A percentile compares a stretch with the other conserved stretches of the same genome.
Evolutionary conservation across 441 rosid genomes (phyloP).

Genomic region (Corymbia citriodora): DNA sequence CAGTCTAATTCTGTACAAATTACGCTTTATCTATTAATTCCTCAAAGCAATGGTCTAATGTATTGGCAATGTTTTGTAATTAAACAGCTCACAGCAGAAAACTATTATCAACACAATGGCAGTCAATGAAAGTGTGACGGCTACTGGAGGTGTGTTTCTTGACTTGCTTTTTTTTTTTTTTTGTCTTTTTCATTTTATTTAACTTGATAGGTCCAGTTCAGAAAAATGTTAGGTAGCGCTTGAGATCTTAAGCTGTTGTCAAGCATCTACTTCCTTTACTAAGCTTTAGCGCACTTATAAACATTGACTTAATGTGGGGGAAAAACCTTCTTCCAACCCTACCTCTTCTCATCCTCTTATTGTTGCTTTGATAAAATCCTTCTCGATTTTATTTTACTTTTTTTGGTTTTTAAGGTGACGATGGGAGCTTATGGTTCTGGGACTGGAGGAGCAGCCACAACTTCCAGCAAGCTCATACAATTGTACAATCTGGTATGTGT

Average conservation of each 20-base stretch:
- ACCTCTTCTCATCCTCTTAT: background rate
- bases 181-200: background rate
- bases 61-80: background rate
- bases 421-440: conserved; percentile 99
- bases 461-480: conserved; percentile 93
- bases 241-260: background rate
- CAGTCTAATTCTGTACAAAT: background rate
- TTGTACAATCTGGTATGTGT: conserved; percentile 85
- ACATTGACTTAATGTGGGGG: background rate
- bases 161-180: background rate
- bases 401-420: conserved; percentile 58
- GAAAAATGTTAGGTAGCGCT: background rate
- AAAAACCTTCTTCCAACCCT: background rate
- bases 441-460: conserved; percentile 98
- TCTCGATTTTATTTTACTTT: background rate
- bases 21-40: background rate
- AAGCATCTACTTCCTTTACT: background rate
- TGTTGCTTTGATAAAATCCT: background rate
- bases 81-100: conserved; percentile 84
- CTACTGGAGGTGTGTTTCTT: conserved; percentile 71
- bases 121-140: conserved; percentile 89
- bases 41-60: background rate
- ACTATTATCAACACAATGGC: conserved; percentile 95
- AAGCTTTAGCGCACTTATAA: background rate
- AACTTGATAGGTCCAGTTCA: background rate